Evolutionary conservation across 805 yeast genomes (phyloP).

Genomic region (Saccharomycodes ludwigii): DNA sequence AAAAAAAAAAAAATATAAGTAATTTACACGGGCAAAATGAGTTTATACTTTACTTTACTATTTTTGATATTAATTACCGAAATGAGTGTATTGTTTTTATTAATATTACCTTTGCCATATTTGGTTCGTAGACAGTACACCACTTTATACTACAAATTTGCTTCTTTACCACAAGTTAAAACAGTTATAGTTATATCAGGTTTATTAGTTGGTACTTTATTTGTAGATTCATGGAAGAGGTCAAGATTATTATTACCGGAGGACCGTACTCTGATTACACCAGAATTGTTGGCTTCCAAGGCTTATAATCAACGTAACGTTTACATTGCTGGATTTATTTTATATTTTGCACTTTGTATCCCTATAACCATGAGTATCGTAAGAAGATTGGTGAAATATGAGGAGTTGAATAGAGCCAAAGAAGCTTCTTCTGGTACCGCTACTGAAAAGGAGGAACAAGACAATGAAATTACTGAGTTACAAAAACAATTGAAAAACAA

Average conservation of each 20-base stretch:
- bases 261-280: constrained; percentile 15
- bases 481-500: constrained; percentile 27
- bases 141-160: constrained; percentile 24
- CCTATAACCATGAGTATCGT: constrained; percentile 41
- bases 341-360: constrained; percentile 42
- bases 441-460: constrained; percentile 7
- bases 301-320: constrained; percentile 54
- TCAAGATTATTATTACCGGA: constrained; percentile 23
- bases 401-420: constrained; percentile 20
- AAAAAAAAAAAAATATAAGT: background rate
- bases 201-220: constrained; percentile 34
- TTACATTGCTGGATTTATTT: constrained; percentile 50
- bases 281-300: constrained; percentile 44
- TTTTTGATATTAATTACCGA: constrained; percentile 40
- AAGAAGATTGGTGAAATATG: constrained; percentile 37
- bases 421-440: constrained; percentile 5
- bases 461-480: constrained; percentile 25
- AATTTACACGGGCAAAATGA: constrained; percentile 12
- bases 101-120: constrained; percentile 46
- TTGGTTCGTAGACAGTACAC: constrained; percentile 32
- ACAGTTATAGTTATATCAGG: constrained; percentile 32
- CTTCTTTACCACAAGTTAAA: constrained; percentile 28
- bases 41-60: constrained; percentile 23
- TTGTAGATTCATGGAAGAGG: constrained; percentile 42
- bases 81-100: constrained; percentile 34